Percentiles rank a stretch among this genome's conserved stretches.
These are phyloP conservation scores for Fusarium austroafricanum DNA, from an alignment of 2,329 filamentous ascomycete species.

Conservation along the genomic window DNA sequence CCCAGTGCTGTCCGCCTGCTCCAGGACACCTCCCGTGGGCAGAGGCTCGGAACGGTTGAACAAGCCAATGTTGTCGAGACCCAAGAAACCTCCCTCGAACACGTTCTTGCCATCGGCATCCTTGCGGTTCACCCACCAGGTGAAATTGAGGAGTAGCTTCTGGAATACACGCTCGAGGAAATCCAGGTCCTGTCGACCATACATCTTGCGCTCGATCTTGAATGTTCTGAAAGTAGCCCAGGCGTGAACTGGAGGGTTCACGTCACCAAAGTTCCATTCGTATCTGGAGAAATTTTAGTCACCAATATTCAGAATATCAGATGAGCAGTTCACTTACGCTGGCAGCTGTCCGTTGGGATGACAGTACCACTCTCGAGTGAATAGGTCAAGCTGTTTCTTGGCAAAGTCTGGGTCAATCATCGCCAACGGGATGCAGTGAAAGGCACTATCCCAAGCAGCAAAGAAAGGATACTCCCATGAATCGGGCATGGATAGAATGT, in stretches of 20 bases:
- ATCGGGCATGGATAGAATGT: conserved; percentile 97
- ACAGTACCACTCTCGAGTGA: conserved; percentile 98
- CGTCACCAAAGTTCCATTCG: conserved; percentile 98
- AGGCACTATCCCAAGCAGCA: conserved; percentile 95
- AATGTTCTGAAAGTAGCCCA: conserved; percentile 97
- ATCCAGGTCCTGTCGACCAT: conserved; percentile 92
- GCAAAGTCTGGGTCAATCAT: conserved; percentile 99
- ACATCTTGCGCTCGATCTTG: conserved; percentile 98
- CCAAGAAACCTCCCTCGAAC: conserved; percentile 95
- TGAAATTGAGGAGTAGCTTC: conserved; percentile 95
- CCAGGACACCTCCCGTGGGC: conserved; percentile 90
- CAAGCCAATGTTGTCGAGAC: conserved; percentile 95
- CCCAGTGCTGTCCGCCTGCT: conserved; percentile 96
- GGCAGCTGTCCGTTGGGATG: conserved; percentile 96
- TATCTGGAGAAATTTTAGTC: conserved; percentile 57
- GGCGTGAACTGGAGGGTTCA: conserved; percentile 95
- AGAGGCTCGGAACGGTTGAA: conserved; percentile 97
- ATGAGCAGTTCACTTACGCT: conserved; percentile 67
- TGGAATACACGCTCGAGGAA: conserved; percentile 97
- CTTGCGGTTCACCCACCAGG: conserved; percentile 99
- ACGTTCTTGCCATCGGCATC: conserved; percentile 95
- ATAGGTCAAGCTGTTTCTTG: conserved; percentile 96
- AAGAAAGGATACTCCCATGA: conserved; percentile 99
- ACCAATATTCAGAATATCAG: neutral
- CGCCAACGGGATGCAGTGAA: conserved; percentile 93